These are phyloP conservation scores for Epichloe brachyelytri DNA, from an alignment of 2,329 filamentous ascomycete genomes.

Conservation along the genomic window DNA sequence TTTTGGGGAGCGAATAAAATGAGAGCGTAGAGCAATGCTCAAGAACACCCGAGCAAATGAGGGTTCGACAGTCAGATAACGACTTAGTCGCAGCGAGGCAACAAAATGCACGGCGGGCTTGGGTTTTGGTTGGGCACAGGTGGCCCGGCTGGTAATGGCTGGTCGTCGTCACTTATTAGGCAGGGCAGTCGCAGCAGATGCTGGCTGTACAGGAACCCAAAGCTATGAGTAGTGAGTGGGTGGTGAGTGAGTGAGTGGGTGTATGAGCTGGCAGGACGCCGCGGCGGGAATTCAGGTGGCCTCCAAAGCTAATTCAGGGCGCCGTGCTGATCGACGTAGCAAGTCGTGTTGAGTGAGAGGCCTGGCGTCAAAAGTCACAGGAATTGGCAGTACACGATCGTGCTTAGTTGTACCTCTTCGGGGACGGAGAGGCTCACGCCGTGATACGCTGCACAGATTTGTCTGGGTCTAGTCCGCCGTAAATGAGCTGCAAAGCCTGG, in stretches of 20 bases:
- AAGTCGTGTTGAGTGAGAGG: not conserved
- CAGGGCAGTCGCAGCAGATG: constrained; percentile 27
- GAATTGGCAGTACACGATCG: not conserved
- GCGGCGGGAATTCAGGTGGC: constrained; percentile 25
- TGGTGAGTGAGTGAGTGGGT: constrained; percentile 36
- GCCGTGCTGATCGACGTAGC: constrained; percentile 45
- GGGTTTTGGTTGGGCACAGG: constrained; percentile 33
- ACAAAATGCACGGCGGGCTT: constrained; percentile 21
- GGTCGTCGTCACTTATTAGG: constrained; percentile 27
- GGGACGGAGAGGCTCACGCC: constrained; percentile 1
- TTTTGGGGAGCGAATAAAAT: constrained; percentile 9
- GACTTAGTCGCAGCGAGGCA: constrained; percentile 12
- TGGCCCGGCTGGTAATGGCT: constrained; percentile 13
- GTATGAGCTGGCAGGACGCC: constrained; percentile 45
- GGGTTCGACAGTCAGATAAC: constrained; percentile 8
- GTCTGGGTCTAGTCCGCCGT: constrained; percentile 12
- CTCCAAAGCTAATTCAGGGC: constrained; percentile 41
- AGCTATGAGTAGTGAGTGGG: constrained; percentile 46
- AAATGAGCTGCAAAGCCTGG: constrained; percentile 10
- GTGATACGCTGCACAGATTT: not conserved
- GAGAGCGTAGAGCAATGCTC: constrained; percentile 3
- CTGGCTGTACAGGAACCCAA: constrained; percentile 35
- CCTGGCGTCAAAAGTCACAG: not conserved
- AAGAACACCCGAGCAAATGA: constrained; percentile 6
- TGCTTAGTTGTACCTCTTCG: not conserved